These are phyloP conservation scores for Thelonectria blattea DNA, from an alignment of 2,329 filamentous ascomycete genomes.

Conservation along the genomic window DNA sequence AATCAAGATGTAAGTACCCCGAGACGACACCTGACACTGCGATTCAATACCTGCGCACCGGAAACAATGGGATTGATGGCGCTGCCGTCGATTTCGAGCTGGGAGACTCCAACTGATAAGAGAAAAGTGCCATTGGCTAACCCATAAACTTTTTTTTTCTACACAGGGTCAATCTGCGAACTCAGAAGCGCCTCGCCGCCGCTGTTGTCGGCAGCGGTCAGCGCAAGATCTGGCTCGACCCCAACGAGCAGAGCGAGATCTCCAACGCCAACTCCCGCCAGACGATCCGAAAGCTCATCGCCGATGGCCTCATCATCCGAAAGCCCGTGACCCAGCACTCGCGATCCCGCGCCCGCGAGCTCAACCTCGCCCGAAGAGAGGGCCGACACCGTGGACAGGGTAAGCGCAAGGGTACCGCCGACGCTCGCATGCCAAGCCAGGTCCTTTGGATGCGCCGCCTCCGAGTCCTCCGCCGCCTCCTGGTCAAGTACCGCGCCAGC, in stretches of 20 bases:
- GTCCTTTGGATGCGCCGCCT: conserved; percentile 99
- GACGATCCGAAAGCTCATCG: conserved; percentile 98
- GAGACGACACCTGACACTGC: conserved; percentile 27
- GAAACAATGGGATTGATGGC: conserved; percentile 28
- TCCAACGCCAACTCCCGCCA: conserved; percentile 99
- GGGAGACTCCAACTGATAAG: conserved; percentile 14
- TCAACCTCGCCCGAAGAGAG: conserved; percentile 92
- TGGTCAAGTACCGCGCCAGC: conserved; percentile 99
- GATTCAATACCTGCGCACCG: conserved; percentile 10
- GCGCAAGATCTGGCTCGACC: conserved; percentile 99
- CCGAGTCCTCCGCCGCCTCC: conserved; percentile 96
- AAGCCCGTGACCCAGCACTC: conserved; percentile 99
- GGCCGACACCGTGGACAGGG: conserved; percentile 98
- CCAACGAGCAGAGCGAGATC: conserved; percentile 99
- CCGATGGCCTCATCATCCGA: conserved; percentile 99
- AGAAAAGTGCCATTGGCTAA: conserved; percentile 38
- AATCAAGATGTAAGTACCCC: conserved; percentile 53
- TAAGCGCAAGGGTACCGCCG: conserved; percentile 99
- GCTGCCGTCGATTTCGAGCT: conserved; percentile 20
- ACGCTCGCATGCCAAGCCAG: conserved; percentile 98
- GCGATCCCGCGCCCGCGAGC: conserved; percentile 91
- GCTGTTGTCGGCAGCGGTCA: conserved; percentile 98
- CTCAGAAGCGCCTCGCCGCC: conserved; percentile 99
- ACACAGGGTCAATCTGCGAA: conserved; percentile 96
- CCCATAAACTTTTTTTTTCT: conserved; percentile 29